Evolutionary conservation across 2,329 filamentous ascomycete genomes (phyloP).

Genomic region (Rhytidhysteron rufulum): DNA sequence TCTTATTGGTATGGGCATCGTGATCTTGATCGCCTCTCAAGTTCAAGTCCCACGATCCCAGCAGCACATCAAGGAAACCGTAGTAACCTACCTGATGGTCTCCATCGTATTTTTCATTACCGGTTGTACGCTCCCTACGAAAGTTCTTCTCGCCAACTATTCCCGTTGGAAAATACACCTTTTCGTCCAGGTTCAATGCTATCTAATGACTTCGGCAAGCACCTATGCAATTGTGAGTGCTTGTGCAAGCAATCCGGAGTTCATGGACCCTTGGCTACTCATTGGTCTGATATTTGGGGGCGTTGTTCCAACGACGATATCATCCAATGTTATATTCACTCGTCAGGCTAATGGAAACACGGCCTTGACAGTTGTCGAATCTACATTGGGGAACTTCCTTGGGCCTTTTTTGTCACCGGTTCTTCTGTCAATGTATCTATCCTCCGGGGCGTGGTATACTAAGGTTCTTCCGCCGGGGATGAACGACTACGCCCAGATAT

Average conservation of each 20-base stretch:
- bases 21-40: slow-evolving; percentile 52
- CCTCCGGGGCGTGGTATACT: slow-evolving; percentile 51
- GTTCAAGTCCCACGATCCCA: slow-evolving; percentile 55
- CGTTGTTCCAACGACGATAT: slow-evolving; percentile 69
- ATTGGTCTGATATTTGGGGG: slow-evolving; percentile 64
- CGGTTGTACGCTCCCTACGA: slow-evolving; percentile 63
- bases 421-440: slow-evolving; percentile 60
- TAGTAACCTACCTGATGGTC: slow-evolving; percentile 64
- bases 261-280: slow-evolving; percentile 62
- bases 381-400: slow-evolving; percentile 65
- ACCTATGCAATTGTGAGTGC: slow-evolving; percentile 55
- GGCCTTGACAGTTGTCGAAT: slow-evolving; percentile 53
- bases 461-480: slow-evolving; percentile 52
- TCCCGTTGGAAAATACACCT: slow-evolving; percentile 65
- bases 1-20: slow-evolving; percentile 56
- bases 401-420: slow-evolving; percentile 66
- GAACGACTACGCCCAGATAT: slow-evolving; percentile 57
- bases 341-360: slow-evolving; percentile 62
- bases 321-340: slow-evolving; percentile 73
- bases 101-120: slow-evolving; percentile 68
- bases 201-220: slow-evolving; percentile 61
- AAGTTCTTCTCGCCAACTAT: slow-evolving; percentile 58
- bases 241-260: slow-evolving; percentile 44
- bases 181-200: slow-evolving; percentile 64
- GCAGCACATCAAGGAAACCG: slow-evolving; percentile 46